Base-by-base conservation (phyloP, 1,284 basidiomycete species). In the Fomitiporia mediterranea region DNA sequence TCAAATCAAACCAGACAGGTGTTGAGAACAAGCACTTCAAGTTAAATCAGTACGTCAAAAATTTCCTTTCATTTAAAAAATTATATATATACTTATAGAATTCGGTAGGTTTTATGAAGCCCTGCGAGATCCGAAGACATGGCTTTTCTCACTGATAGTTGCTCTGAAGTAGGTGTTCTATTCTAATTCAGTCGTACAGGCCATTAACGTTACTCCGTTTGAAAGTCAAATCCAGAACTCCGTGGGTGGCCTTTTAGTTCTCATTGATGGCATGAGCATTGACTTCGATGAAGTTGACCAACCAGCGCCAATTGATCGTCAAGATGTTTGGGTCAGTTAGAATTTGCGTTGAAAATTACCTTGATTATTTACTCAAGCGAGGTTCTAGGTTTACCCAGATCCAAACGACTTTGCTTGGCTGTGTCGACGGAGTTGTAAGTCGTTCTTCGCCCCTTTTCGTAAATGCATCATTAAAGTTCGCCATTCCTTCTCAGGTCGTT, bases 181-280 rank as follows among this genome's bases (percentile, higher is more conserved):
- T n/a, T n/a, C n/a, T n/a, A n/a, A n/a, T n/a, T n/a, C n/a, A n/a
- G n/a, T n/a, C n/a, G n/a, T n/a, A n/a, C n/a, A n/a, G n/a, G n/a
- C n/a, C n/a, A n/a, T n/a, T n/a, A n/a, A n/a, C n/a, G n/a, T n/a
- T n/a, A n/a, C n/a, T n/a, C n/a, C 6, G 13, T 43, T 25, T n/a
- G n/a, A n/a, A 37, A 60, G 67, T 53, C 70, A 72, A 60, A 63
- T 72, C 3, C 69, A 70, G 32, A 72, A 71, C 59, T 69, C 68
- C n/a, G 57, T 59, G 32, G 23, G 48, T 32, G 9, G 15, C 11
- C 39, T n/a, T 4, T 13, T 32, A 17, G 2, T 39, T 3, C 46
- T 50, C 21, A 28, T 28, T 21, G 49, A 25, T 47, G 30, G 32
- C 40, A 9, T 28, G 13, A 27, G 13, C 11, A n/a, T n/a, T n/a